Evolutionary conservation across 2,329 filamentous ascomycete species (phyloP), one percentile per base, ranked within the genome.

Genomic region (Zymoseptoria brevis): DNA sequence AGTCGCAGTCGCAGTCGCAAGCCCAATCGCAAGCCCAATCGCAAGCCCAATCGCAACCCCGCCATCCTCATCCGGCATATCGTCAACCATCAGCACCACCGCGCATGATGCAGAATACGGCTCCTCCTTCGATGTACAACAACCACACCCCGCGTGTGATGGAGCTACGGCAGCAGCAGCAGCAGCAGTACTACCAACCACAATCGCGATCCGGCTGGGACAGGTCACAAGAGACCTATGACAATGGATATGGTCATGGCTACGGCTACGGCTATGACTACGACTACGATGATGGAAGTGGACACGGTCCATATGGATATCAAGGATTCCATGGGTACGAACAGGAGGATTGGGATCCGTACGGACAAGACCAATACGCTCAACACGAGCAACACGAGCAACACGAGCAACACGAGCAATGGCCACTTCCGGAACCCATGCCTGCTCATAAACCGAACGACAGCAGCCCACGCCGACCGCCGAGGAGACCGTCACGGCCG

Each of bases 201-300:
- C 58, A 55, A 49, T 54, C 52, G 30, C 16, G 35, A 4, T 41
- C 35, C 13, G 56, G 60, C 22, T 57, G 61, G 56, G 62, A 66
- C 9, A 55, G 55, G 5, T 62, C 62, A 29, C 62, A 66, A 52
- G 61, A 63, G 52, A 48, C 66, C 51, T 69, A 69, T 50, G 67
- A 71, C 29, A 67, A 59, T 52, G 67, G 56, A 5, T 69, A 68
- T 55, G 66, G 62, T 50, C 61, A 62, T 24, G 51, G 60, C 22
- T 64, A 64, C 21, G 59, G 59, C 30, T 64, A 64, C 50, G 16
- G 19, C 4, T 51, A 51, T 22, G 50, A 51, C 50, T 53, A 53
- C 21, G 26, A 26, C 72, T 82, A 87, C 67, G 96, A 96, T 68
- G 90, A 91, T 13, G 89, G 89, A 16, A 96, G 96, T 73, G 83